Base-by-base conservation (phyloP, 2,329 filamentous ascomycete species). In the Apiospora koreana region DNA sequence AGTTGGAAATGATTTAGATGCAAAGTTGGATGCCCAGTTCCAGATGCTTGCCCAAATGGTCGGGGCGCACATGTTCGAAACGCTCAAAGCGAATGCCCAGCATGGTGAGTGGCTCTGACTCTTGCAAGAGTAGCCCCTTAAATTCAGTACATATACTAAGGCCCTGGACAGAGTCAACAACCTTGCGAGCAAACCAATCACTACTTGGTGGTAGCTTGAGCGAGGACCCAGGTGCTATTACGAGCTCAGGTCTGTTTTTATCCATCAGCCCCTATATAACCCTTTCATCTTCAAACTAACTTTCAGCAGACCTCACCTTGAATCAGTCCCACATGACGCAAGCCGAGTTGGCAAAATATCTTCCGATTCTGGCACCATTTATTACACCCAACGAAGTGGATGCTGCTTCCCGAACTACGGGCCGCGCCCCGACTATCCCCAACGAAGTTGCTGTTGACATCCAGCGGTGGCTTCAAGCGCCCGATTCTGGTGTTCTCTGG, bases 401-500 rank as follows among this genome's bases (percentile, higher is more conserved):
- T 25, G 6, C 10, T 43, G 21, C 14, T 25, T 31, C n/a, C 14
- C 25, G 14, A 12, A 23, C 23, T 10, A 38, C 12, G 8, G 8
- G 38, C 7, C 14, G 7, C 3, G 14, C 12, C 6, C 35, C 42
- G 8, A 65, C 18, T 12, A 25, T 65, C 8, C 65, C 65, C 1
- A 35, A 31, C 16, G 69, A 68, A 48, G 35, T 65, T 7, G 48
- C 46, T 31, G 21, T 23, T 4, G 35, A 42, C 10, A 45, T 69
- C 31, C 62, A 28, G 7, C 38, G 14, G 31, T 69, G 67, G 48
- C 50, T 45, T 4, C 8, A 66, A 42, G 2, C 18, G 7, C 7
- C n/a, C 6, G n/a, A 65, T 9, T 41, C 45, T 18, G 8, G 50
- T 2, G 31, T 69, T 8, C 67, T 71, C 48, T 71, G 70, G 70